Percentiles rank a stretch among this genome's conserved stretches.
Evolutionary conservation across 441 rosid genomes (phyloP).

Genomic region (Populus hybrid): DNA sequence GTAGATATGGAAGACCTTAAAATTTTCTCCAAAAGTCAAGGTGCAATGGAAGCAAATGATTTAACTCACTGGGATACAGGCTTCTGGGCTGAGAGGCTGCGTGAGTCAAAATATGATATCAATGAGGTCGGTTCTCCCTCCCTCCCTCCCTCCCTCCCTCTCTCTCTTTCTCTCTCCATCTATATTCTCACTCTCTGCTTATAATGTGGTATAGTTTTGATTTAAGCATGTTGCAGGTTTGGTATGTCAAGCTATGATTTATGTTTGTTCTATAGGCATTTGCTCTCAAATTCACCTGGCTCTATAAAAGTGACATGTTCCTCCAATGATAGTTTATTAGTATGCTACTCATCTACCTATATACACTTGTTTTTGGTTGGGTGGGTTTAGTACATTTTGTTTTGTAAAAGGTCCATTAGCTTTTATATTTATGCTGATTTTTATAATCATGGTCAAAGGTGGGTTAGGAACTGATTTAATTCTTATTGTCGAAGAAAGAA

Average conservation of each 20-base stretch:
- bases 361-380: neutral
- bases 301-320: neutral
- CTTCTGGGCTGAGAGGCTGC: constrained; percentile 97
- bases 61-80: constrained; percentile 81
- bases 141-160: neutral
- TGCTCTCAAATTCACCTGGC: neutral
- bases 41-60: constrained; percentile 64
- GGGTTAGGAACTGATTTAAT: constrained; percentile 1
- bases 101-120: constrained; percentile 83
- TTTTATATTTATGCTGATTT: neutral
- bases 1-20: constrained; percentile 83
- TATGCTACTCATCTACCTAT: neutral
- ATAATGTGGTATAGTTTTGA: neutral
- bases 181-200: neutral
- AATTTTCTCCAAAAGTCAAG: constrained; percentile 61
- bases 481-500: neutral
- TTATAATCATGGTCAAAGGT: neutral
- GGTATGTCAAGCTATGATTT: neutral
- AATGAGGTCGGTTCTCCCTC: constrained; percentile 53
- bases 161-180: constrained; percentile 2
- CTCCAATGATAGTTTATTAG: constrained; percentile 1
- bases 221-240: constrained; percentile 1
- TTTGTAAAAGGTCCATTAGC: neutral
- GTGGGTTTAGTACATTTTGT: neutral
- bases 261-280: neutral